Base-by-base conservation (phyloP, 202 grass and related monocot genomes). In the Brachypodium distachyon region DNA sequence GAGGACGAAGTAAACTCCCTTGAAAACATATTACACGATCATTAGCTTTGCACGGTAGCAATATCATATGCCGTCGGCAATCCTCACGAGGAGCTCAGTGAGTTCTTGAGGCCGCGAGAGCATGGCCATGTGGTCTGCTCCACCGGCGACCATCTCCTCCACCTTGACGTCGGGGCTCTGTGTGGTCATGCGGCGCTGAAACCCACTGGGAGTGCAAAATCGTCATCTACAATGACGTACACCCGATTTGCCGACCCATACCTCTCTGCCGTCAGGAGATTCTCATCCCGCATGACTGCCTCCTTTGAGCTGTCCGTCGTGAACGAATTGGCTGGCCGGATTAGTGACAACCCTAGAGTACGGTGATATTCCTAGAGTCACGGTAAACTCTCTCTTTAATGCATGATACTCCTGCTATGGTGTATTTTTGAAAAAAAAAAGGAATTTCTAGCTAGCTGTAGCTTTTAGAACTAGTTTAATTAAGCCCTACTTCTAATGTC, bases 71-170 rank as follows among this genome's bases (percentile, higher is more conserved):
- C 28, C 55, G 46, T 59, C 3, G 55, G 88, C 28, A 40, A 76
- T 58, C 50, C 41, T 69, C 28, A 83, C 1, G 7, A 83, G 71
- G n/a, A 84, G 27, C 19, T 91, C 22, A 77, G 69, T 9, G 76
- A 89, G 38, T 74, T 87, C 64, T 63, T 88, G 14, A 0, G 87
- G 56, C 39, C 11, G 38, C 5, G 82, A 89, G n/a, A 89, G 73
- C 87, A 85, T 89, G 44, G 19, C 82, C 87, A 89, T 89, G 61
- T 89, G 87, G 43, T 85, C 82, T 3, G 87, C 72, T 18, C 65
- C 77, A 4, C 56, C 73, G 9, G 50, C 66, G 32, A 50, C 32
- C 16, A 59, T 29, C 39, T 26, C 60, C 39, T 57, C 60, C 48
- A 78, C 77, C 78, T 85, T 57, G 14, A 77, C 50, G 48, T 70